Conservation (phyloP, 1,139 yeast genomes). For the Geotrichum bryndzae region DNA sequence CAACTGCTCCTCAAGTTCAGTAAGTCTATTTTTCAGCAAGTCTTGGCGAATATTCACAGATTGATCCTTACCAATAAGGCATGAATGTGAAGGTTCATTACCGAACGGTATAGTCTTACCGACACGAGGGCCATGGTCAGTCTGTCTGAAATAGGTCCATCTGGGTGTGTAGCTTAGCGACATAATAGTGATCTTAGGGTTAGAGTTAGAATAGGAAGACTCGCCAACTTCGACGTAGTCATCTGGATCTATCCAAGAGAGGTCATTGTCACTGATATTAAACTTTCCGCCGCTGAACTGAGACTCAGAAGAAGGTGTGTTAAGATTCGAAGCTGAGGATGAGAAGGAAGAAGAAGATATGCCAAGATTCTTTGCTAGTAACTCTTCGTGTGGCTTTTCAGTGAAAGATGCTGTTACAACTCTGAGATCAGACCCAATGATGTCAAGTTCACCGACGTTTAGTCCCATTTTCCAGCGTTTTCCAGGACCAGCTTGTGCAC, state of each 20-base stretch:
- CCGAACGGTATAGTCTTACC: constrained; percentile 55
- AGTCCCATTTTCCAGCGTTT: constrained; percentile 62
- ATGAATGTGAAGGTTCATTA: constrained; percentile 57
- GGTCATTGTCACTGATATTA: constrained; percentile 43
- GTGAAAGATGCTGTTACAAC: constrained; percentile 62
- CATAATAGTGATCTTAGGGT: constrained; percentile 52
- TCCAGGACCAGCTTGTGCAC: constrained; percentile 49
- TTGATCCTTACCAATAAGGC: constrained; percentile 48
- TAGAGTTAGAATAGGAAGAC: constrained; percentile 37
- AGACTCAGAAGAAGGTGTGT: constrained; percentile 18
- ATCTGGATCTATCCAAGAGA: constrained; percentile 70
- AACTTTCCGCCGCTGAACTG: constrained; percentile 28
- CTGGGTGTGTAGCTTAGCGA: constrained; percentile 73
- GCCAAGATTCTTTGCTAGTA: constrained; percentile 38
- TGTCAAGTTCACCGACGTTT: constrained; percentile 70
- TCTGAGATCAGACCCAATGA: constrained; percentile 65
- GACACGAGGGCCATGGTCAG: constrained; percentile 34
- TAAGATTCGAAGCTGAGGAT: constrained; percentile 19
- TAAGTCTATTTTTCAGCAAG: constrained; percentile 30
- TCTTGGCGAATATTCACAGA: constrained; percentile 33
- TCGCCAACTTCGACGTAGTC: constrained; percentile 70
- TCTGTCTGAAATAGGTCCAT: constrained; percentile 67
- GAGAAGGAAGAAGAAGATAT: constrained; percentile 21
- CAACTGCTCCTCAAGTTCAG: constrained; percentile 44
- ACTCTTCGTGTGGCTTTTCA: constrained; percentile 47